Evolutionary conservation across 1,284 basidiomycete genomes (phyloP).

Genomic region (Kalmanozyma brasiliensis): DNA sequence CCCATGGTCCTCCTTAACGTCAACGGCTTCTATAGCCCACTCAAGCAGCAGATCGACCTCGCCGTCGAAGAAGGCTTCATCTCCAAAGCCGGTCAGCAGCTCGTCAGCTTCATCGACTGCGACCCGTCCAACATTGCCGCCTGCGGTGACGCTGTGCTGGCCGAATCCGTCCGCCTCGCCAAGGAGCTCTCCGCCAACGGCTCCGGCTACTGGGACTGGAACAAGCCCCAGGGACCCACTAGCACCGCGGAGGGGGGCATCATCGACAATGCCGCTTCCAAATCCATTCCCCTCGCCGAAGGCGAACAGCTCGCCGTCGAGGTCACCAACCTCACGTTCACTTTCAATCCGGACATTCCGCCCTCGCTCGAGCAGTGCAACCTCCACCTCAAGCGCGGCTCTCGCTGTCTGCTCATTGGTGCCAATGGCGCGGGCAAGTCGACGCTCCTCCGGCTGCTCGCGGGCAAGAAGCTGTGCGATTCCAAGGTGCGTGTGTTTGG

Average conservation of each 20-base stretch:
- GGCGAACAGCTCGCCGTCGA: constrained; percentile 54
- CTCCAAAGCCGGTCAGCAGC: constrained; percentile 34
- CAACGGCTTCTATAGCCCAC: constrained; percentile 79
- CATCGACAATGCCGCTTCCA: constrained; percentile 38
- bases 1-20: constrained; percentile 87
- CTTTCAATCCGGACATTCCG: constrained; percentile 45
- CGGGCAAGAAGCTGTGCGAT: constrained; percentile 76
- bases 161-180: constrained; percentile 49
- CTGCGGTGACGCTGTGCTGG: constrained; percentile 59
- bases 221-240: constrained; percentile 39
- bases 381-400: constrained; percentile 54
- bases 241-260: constrained; percentile 28
- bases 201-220: constrained; percentile 61
- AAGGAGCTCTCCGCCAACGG: constrained; percentile 37
- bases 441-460: constrained; percentile 90
- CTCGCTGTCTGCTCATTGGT: constrained; percentile 64
- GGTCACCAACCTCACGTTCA: constrained; percentile 61
- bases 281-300: constrained; percentile 20
- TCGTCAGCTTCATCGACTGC: constrained; percentile 71
- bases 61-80: constrained; percentile 79
- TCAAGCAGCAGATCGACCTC: constrained; percentile 78
- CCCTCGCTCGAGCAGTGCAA: constrained; percentile 61
- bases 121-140: constrained; percentile 77
- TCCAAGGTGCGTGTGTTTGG: constrained; percentile 61
- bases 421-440: constrained; percentile 86